Evolutionary conservation across 2,329 filamentous ascomycete genomes (phyloP), one percentile per base, ranked within the genome.

Genomic region (Dactylellina sp.): DNA sequence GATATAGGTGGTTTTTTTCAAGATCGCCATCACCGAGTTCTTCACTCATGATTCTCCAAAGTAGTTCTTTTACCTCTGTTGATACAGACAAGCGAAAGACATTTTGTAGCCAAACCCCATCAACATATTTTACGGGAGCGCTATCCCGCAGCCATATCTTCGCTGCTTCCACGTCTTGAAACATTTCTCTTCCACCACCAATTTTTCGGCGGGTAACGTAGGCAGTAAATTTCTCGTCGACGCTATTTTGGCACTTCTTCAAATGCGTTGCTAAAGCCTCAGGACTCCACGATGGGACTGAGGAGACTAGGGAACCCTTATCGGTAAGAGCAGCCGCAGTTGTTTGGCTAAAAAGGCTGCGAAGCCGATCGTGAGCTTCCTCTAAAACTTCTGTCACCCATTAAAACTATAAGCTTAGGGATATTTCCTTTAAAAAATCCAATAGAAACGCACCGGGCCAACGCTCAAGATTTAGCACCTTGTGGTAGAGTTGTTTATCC

Each of bases 1-100:
- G 52, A 32, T 76, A 61, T 0, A 84, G 82, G 63, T 86, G 84
- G 65, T 85, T 82, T 77, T 83, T 83, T 9, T 77, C 77, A 7
- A 82, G 72, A 71, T 85, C 81, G 0, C 84, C 84, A 75, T 85
- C 82, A 0, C 84, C 84, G 3, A 85, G 79, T 72, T 86, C 84
- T 74, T 85, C 84, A 0, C 83, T 83, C 56, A 85, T 79, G 7
- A 85, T 80, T 72, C 84, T 84, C 84, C 84, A 85, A 35, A 35
- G 32, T 12, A 35, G 32, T 35, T 35, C 32, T 35, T 35, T 35
- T 35, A 35, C 12, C 32, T 35, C 32, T 35, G 32, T 12, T 12
- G 32, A 35, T 2, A 82, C 81, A 35, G 59, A 35, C 46, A 82
- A 79, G 50, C 82, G 82, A 76, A 84, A 80, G 20, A 84, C 79